Evolutionary conservation across 1,139 yeast genomes (phyloP), one percentile per base, ranked within the genome.

Genomic region (Kazachstania sp.): DNA sequence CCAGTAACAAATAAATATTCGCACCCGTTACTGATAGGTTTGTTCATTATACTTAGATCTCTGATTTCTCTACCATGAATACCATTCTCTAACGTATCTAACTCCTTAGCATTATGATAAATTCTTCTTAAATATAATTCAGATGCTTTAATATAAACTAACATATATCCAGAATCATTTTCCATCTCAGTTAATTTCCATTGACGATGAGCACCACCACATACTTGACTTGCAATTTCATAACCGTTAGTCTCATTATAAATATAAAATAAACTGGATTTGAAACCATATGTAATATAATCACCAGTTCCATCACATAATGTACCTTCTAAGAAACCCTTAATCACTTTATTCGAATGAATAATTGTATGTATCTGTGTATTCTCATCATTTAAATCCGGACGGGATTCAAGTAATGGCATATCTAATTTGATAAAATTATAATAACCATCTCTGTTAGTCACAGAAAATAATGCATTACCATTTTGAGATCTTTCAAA

Each of bases 131-230:
- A 71, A 47, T 65, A 66, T 12, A 69, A 45, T 43, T 67, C 63
- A 1, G 79, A 71, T 37, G 84, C 79, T 59, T 82, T 79, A 19
- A 83, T 78, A 57, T 79, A 86, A 13, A 59, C 68, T 34, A 60
- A 43, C 37, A 58, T 49, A 55, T 73, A 75, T 55, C 65, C 69
- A 2, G 51, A 51, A 37, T 46, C 39, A 2, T 28, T 26, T n/a
- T 19, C 35, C 6, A 45, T 37, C 8, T 43, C 20, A 15, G 44
- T 40, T 32, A 59, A 46, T 40, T 73, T 71, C 96, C 97, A 92
- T 51, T 79, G 77, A 53, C 97, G 72, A 60, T 90, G 97, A 2
- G 92, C 78, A 1, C 97, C 97, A 23, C 97, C 97, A 64, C 97
- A 92, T n/a, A 74, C 66, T 52, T 81, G 86, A 51, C 78, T 77